Evolutionary conservation across 495 filamentous ascomycete genomes (phyloP), one percentile per base, ranked within the genome.

Genomic region (Trichoderma orchidacearum): DNA sequence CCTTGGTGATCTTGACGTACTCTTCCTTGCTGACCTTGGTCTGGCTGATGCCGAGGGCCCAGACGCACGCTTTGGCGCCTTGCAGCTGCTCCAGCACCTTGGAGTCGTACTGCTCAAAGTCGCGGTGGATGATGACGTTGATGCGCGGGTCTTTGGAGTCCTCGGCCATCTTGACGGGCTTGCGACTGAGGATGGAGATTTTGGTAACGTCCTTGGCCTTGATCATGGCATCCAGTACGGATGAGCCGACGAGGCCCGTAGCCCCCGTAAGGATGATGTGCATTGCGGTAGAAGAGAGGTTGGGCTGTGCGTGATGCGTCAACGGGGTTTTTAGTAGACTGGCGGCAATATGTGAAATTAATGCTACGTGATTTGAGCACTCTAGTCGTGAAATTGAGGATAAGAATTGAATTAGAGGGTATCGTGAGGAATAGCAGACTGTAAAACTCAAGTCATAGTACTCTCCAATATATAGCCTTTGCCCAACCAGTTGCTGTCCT

Each of bases 261-360:
- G 85, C 85, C 32, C 86, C 86, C 0, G 86, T 89, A 36, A 89
- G 76, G 54, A 90, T 83, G 57, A 90, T 71, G 73, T 86, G 85
- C 83, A 87, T 86, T 36, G n/a, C 28, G 51, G 3, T 30, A 36
- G 32, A 9, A 36, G 32, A n/a, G 41, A 48, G 4, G 8, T 3
- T 48, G 41, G 2, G 41, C 3, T 48, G 41, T 27, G 41, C n/a
- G n/a, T n/a, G n/a, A n/a, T 48, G 21, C 8, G 3, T 5, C 3
- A 25, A 5, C 12, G 12, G 3, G 5, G 38, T 8, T 48, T 15
- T 27, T 25, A 23, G 2, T 5, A 5, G 9, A 17, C 2, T 6
- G 36, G 8, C n/a, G n/a, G 3, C 21, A 17, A 21, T 41, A 17
- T 17, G 36, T 13, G 2, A 17, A 17, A 5, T n/a, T n/a, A 7